A percentile compares a stretch with the other conserved stretches of the same genome.
Conservation (phyloP, 129 eudicot species). For the carrot (Daucus carota) region DH1_v3.0 NC_030383.2:43515001-43515500, state of each 20-base stretch:
- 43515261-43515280: conserved; percentile 36
- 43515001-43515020: not conserved
- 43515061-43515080: not conserved
- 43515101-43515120: not conserved
- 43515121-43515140: not conserved
- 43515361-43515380: conserved; percentile 31
- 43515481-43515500: not conserved
- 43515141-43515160: not conserved
- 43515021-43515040: not conserved
- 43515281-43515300: conserved; percentile 77
- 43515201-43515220: conserved; percentile 9
- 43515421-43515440: conserved; percentile 69
- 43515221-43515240: conserved; percentile 71
- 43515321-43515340: conserved; percentile 8
- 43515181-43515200: conserved; percentile 9
- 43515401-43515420: conserved; percentile 36
- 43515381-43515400: conserved; percentile 63
- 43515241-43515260: conserved; percentile 50
- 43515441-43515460: conserved; percentile 1
- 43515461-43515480: conserved; percentile 14
- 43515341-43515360: not conserved
- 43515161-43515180: conserved; percentile 7
- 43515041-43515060: not conserved
- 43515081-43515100: not conserved
- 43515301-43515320: not conserved